These are phyloP conservation scores for Chloris gayana DNA, from an alignment of 176 grass and related monocot genomes.

Conservation along the genomic window DNA sequence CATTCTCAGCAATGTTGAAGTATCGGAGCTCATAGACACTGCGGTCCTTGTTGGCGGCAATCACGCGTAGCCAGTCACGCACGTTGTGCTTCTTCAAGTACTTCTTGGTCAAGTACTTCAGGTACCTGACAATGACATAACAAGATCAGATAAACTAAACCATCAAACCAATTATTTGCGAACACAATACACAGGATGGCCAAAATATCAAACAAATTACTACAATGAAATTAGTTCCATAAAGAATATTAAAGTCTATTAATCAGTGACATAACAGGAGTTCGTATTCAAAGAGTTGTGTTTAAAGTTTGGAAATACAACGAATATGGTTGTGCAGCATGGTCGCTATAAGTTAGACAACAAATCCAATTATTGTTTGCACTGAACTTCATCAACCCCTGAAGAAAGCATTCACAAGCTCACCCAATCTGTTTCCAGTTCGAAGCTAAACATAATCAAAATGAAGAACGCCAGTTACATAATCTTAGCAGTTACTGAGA, in stretches of 20 bases:
- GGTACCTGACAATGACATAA: background rate
- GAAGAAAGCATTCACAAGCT: background rate
- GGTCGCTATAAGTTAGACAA: background rate
- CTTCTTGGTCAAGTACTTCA: conserved; percentile 6
- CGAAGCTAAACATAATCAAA: background rate
- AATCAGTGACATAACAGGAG: background rate
- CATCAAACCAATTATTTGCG: background rate
- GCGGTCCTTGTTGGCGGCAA: background rate
- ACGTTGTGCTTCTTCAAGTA: conserved; percentile 5
- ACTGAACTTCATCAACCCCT: background rate
- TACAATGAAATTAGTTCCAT: background rate
- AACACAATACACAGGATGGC: background rate
- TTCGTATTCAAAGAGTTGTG: background rate
- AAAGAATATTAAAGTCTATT: background rate
- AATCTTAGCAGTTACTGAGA: background rate
- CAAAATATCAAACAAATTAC: background rate
- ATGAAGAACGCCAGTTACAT: background rate
- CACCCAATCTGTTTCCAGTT: background rate
- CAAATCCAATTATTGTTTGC: background rate
- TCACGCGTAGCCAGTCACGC: conserved; percentile 1
- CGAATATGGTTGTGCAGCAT: background rate
- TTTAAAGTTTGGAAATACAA: background rate
- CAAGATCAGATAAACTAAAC: background rate
- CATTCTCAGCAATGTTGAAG: background rate
- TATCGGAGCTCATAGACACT: conserved; percentile 4